Base-by-base conservation (phyloP, 208 protist genomes). In the Naegleria lovaniensis region DNA sequence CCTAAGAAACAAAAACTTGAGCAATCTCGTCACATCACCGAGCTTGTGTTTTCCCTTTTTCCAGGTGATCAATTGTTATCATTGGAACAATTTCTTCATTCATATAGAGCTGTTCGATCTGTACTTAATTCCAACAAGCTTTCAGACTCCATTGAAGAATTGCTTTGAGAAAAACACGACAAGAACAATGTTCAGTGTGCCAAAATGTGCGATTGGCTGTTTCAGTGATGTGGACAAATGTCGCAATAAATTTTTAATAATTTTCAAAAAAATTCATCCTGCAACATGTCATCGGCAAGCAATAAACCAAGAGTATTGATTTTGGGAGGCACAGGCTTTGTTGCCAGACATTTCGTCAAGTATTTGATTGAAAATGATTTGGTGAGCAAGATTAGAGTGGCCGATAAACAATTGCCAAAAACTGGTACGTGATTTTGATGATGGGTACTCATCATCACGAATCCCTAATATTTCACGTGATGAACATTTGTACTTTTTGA, bases 271-370 rank as follows among this genome's bases (percentile, higher is more conserved):
- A 48, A 48, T 48, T 48, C 43, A 48, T 7, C 1, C 43, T 9
- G 7, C 1, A 48, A 7, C 43, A 48, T 48, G 43, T 48, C 43
- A 48, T 48, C 43, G 7, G 43, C 2, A 67, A 67, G 6, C 11
- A 29, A 38, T 16, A 95, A 90, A 36, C 93, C 94, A 67, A 91
- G 88, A 59, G 92, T 95, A 43, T 79, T 96, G 29, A 90, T 96
- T 36, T 92, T 97, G 29, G 95, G 95, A 39, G 95, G 96, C 43
- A 91, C 94, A 19, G 97, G 97, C 36, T 98, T 98, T 94, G 94
- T 98, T 79, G 97, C 95, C 16, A 92, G 96, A 52, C 95, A 98
- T 92, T 88, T 98, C 15, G 93, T 98, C 16, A 93, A 94, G 58
- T 96, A 96, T 84, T 91, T 95, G 52, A 79, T 93, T 6, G 92